Evolutionary conservation across 2,329 filamentous ascomycete species (phyloP).

Genomic region (Penicillium polonicum): DNA sequence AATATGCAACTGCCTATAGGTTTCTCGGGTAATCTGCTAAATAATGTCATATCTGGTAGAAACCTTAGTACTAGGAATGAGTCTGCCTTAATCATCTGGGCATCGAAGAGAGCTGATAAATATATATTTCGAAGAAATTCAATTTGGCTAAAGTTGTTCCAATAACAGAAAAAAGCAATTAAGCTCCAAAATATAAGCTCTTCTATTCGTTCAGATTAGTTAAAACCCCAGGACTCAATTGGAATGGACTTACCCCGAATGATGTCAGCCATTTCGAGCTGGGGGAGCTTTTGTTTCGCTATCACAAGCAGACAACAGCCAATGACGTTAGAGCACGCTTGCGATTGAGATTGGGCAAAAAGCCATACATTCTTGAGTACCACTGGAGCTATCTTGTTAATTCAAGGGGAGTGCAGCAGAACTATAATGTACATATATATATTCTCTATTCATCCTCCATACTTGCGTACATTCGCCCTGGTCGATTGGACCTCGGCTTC

Average conservation of each 20-base stretch:
- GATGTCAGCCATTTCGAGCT: not conserved
- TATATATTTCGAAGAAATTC: not conserved
- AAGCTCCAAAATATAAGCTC: not conserved
- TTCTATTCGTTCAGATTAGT: not conserved
- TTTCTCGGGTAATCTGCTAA: too few relatives aligned
- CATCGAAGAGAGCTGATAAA: not conserved
- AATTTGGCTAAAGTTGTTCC: not conserved
- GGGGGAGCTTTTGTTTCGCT: not conserved
- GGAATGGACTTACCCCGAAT: not conserved
- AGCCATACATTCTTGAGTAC: not conserved
- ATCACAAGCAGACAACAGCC: slow-evolving; percentile 8
- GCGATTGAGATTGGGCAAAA: not conserved
- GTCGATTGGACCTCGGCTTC: slow-evolving; percentile 37
- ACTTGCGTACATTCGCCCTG: not conserved
- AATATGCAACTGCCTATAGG: not conserved
- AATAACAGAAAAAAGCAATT: not conserved
- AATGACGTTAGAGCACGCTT: not conserved
- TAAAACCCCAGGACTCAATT: not conserved
- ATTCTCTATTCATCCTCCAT: not conserved
- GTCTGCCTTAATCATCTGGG: not conserved
- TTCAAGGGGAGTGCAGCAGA: not conserved
- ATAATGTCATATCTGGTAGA: not conserved
- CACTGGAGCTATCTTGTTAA: not conserved
- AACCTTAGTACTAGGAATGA: not conserved
- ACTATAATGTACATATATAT: not conserved